A percentile compares a stretch with the other conserved stretches of the same genome.
Conservation (phyloP, 2,329 filamentous ascomycete genomes). For the Cordyceps tenuipes region DNA sequence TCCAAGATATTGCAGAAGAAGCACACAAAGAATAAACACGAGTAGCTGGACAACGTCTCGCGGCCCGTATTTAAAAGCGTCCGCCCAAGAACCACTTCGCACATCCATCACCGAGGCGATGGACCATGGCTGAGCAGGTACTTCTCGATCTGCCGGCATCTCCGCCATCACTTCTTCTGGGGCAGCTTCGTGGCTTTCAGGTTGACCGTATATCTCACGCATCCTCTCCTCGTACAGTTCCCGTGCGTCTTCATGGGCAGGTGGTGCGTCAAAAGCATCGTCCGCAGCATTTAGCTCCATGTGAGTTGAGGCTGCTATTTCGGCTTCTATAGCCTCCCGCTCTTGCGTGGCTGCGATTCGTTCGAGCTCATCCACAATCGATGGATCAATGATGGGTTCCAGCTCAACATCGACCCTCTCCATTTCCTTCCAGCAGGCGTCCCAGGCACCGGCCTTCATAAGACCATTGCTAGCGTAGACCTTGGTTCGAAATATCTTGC, state of each 20-base stretch:
- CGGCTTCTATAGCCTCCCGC: constrained; percentile 26
- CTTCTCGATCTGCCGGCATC: not conserved
- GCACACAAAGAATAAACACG: constrained; percentile 3
- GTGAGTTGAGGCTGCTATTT: constrained; percentile 19
- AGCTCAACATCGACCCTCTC: constrained; percentile 96
- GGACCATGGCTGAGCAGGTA: not conserved
- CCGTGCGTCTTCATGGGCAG: constrained; percentile 26
- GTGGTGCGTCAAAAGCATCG: constrained; percentile 10
- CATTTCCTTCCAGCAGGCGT: constrained; percentile 94
- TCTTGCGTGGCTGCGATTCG: constrained; percentile 41
- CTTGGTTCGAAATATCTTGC: constrained; percentile 66
- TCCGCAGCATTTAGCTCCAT: constrained; percentile 14
- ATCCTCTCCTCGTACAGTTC: constrained; percentile 41
- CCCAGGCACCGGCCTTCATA: constrained; percentile 88
- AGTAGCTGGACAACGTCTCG: constrained; percentile 4
- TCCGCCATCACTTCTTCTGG: not conserved
- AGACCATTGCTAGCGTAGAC: constrained; percentile 92
- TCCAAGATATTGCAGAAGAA: constrained; percentile 3
- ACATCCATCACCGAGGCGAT: not conserved
- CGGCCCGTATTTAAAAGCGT: not conserved
- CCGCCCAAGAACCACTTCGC: not conserved
- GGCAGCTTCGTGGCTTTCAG: constrained; percentile 14
- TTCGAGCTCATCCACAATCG: constrained; percentile 52
- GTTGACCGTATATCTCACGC: constrained; percentile 46
- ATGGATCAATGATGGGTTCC: constrained; percentile 58